These are phyloP conservation scores for Pseudonitzschia multistriata DNA, from an alignment of 108 stramenopile species.

Conservation along the genomic window DNA sequence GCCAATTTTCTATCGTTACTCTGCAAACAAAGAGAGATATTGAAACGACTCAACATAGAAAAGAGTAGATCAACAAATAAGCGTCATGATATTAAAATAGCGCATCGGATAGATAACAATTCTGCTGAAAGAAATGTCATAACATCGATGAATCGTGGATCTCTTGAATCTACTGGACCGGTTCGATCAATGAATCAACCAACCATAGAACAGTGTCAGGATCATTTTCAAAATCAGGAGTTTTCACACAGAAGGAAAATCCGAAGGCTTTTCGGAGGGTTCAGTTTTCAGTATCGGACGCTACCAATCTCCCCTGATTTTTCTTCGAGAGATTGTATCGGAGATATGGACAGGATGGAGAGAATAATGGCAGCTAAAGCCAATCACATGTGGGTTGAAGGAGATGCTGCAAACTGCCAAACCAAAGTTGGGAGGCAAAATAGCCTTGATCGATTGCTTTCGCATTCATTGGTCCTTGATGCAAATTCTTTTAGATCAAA, in stretches of 20 bases:
- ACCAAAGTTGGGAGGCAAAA: not conserved
- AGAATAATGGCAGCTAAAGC: not conserved
- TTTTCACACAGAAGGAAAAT: not conserved
- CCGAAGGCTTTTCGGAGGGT: not conserved
- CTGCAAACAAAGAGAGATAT: constrained; percentile 2
- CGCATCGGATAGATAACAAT: not conserved
- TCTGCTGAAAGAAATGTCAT: not conserved
- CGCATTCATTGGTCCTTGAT: not conserved
- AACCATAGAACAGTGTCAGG: not conserved
- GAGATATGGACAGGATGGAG: not conserved
- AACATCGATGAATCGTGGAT: not conserved
- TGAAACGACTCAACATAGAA: not conserved
- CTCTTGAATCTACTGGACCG: not conserved
- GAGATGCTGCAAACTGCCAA: too few relatives aligned
- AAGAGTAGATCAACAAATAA: not conserved
- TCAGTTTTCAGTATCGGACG: not conserved
- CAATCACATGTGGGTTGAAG: too few relatives aligned
- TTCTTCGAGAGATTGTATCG: not conserved
- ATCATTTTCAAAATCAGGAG: not conserved
- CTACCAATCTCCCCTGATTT: not conserved
- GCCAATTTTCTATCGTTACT: constrained; percentile 7
- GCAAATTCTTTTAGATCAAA: not conserved
- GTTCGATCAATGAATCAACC: constrained; percentile 8
- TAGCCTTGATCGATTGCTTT: not conserved
- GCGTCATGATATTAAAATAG: not conserved